Base-by-base conservation (phyloP, 73 alveolate genomes). In the Symbiodinium natans region DNA sequence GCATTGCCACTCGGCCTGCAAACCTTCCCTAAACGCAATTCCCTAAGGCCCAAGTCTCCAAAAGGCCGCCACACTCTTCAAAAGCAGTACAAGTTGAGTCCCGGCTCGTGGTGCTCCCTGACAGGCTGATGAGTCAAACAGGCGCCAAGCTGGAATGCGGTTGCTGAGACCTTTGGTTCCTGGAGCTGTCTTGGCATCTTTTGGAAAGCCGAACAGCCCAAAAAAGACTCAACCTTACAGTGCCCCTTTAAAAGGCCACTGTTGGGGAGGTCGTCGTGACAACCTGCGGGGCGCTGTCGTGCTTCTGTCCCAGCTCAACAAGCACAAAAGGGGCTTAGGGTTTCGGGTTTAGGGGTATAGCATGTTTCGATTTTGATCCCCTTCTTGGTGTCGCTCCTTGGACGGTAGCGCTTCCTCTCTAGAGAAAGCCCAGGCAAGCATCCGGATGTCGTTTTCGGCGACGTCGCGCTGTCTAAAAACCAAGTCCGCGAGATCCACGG, bases 131-230 rank as follows among this genome's bases (percentile, higher is more conserved):
- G 98, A 92, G 98, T 92, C 83, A 92, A 92, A 71, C 98, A 92
- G 46, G 98, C 98, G 80, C 98, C 98, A 75, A 75, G 92, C 98
- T 92, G 98, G 98, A 92, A 92, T 42, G 19, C 92, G 82, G 98
- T 92, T 84, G 98, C 82, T 74, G 98, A 83, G 42, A 83, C 82
- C 23, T 92, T 92, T 52, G 98, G 92, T 83, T 39, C 59, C 63
- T 11, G 84, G 43, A 33, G 84, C 41, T 6, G 10, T 73, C 40
- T 73, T 15, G 10, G 41, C 43, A 73, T 73, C 8, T 11, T 6
- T 34, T 73, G 41, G 43, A 29, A n/a, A 10, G 63, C 63, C 63
- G 17, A 48, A 48, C 63, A 48, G 17, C 63, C 8, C 8, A 48
- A 48, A 8, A 8, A 8, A 8, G 17, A 10, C 8, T 48, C 17